A percentile compares a stretch with the other conserved stretches of the same genome.
phyloP scores from a whole-genome alignment of 345 rosid genomes.

The Lagerstroemia speciosa region DNA sequence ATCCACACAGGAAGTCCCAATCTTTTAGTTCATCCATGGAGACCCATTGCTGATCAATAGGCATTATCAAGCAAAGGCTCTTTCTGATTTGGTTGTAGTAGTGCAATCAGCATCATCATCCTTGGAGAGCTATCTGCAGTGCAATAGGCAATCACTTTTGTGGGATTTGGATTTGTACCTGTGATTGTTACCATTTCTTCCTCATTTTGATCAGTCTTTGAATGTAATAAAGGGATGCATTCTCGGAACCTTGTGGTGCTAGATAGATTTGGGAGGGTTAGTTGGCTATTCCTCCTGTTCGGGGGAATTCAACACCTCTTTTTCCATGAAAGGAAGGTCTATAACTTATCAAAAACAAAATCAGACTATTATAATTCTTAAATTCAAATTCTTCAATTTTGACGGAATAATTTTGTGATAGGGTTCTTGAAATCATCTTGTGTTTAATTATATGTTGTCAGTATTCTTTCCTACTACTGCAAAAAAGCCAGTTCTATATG shows the following conservation, averaged over 20 bases:
- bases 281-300: background rate
- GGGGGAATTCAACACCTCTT: background rate
- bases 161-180: constrained; percentile 73
- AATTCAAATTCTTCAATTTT: too few relatives aligned
- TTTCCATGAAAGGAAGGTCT: too few relatives aligned
- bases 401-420: too few relatives aligned
- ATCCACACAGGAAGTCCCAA: constrained; percentile 92
- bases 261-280: background rate
- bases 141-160: constrained; percentile 82
- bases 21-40: constrained; percentile 85
- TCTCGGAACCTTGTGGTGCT: background rate
- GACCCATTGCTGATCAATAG: constrained; percentile 85
- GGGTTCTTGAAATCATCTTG: too few relatives aligned
- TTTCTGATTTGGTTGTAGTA: constrained; percentile 85
- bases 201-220: background rate
- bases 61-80: constrained; percentile 93
- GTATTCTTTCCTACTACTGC: too few relatives aligned
- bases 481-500: too few relatives aligned
- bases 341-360: too few relatives aligned
- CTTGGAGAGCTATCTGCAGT: constrained; percentile 97
- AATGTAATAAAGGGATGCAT: background rate
- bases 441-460: too few relatives aligned
- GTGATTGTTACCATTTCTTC: background rate
- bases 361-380: too few relatives aligned
- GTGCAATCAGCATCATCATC: constrained; percentile 87